These are phyloP conservation scores for Endocalyx cinctus DNA, from an alignment of 2,329 filamentous ascomycete species.

Conservation along the genomic window DNA sequence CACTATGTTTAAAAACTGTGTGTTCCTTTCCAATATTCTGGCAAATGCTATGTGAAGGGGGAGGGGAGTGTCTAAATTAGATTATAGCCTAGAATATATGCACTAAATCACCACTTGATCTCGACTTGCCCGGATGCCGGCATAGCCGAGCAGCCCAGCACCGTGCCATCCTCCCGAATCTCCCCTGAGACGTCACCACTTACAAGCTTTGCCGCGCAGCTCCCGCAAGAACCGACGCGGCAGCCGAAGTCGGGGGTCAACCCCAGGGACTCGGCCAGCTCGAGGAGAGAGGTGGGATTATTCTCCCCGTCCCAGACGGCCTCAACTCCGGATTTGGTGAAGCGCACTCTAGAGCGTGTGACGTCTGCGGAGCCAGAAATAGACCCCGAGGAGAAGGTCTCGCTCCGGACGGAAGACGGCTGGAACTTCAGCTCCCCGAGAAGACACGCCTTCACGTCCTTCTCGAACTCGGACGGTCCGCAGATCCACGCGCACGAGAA, in stretches of 20 bases:
- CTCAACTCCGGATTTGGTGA: conserved; percentile 11
- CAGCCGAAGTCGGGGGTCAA: conserved; percentile 19
- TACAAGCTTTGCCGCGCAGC: conserved; percentile 16
- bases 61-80: too few relatives aligned
- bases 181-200: conserved; percentile 17
- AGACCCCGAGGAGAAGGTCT: conserved; percentile 10
- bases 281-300: conserved; percentile 14
- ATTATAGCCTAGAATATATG: too few relatives aligned
- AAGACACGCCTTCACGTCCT: conserved; percentile 7
- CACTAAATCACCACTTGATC: conserved; percentile 8
- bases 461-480: conserved; percentile 14
- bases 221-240: conserved; percentile 16
- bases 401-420: conserved; percentile 13
- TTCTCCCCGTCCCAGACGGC: conserved; percentile 13
- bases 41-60: too few relatives aligned
- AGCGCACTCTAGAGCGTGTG: conserved; percentile 12
- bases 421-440: conserved; percentile 4
- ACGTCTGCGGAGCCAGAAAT: conserved; percentile 11
- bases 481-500: conserved; percentile 14
- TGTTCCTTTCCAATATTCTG: too few relatives aligned
- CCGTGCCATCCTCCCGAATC: conserved; percentile 15
- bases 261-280: conserved; percentile 19
- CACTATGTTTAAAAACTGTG: too few relatives aligned
- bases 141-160: conserved; percentile 17
- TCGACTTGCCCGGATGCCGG: conserved; percentile 15